A percentile compares a stretch with the other conserved stretches of the same genome.
These are phyloP conservation scores for Syzygium malaccense DNA, from an alignment of 441 rosid genomes.

Conservation along the genomic window DNA sequence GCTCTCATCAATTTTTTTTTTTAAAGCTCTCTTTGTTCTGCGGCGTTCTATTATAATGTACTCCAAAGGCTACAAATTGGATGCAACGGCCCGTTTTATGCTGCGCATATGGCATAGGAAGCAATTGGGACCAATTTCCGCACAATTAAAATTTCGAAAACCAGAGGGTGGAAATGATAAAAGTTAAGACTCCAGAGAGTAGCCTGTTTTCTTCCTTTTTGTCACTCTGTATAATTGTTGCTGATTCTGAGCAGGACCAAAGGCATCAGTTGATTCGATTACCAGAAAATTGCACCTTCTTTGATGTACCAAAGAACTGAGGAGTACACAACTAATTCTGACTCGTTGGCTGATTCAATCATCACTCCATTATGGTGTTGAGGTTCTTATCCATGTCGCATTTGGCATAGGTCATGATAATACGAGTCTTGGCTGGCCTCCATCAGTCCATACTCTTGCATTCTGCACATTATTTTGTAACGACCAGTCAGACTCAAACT, in stretches of 20 bases:
- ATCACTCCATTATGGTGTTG: background rate
- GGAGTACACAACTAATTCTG: background rate
- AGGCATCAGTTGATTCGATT: constrained; percentile 49
- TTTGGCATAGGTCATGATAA: background rate
- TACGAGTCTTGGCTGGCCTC: background rate
- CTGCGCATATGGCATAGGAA: background rate
- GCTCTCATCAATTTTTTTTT: background rate
- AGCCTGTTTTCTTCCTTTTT: background rate
- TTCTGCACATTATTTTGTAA: background rate
- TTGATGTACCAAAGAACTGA: constrained; percentile 5
- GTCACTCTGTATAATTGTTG: background rate
- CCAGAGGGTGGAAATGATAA: background rate
- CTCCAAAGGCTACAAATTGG: no score
- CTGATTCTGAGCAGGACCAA: constrained; percentile 42
- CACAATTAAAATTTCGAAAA: background rate
- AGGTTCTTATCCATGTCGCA: background rate
- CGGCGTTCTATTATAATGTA: background rate
- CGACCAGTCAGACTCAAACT: background rate
- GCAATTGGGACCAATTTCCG: background rate
- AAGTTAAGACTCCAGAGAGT: background rate
- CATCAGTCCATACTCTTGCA: background rate
- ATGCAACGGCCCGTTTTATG: background rate
- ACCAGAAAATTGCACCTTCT: constrained; percentile 63
- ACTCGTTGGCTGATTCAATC: background rate
- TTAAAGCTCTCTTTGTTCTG: background rate